Conservation (phyloP, 345 rosid genomes). For the Eucalyptus camaldulensis region DNA sequence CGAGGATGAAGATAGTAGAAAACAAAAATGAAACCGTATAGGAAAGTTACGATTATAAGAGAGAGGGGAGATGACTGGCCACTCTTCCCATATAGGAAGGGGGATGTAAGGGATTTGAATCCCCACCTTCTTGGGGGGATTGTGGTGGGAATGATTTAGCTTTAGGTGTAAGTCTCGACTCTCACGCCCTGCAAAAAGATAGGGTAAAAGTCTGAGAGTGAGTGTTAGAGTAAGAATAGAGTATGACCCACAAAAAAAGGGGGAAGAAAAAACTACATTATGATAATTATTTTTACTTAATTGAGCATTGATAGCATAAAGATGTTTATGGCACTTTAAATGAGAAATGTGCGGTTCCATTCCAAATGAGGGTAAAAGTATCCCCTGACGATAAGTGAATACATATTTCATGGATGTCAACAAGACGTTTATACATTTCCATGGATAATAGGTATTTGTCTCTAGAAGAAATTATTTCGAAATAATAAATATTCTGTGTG, state of each 20-base stretch:
- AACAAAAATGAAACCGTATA: neutral
- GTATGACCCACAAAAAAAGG: accelerated
- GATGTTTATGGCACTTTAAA: neutral
- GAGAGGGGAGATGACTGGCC: neutral
- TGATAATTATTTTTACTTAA: neutral
- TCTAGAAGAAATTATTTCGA: neutral
- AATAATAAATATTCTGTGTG: neutral
- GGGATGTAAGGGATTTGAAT: too few species aligned
- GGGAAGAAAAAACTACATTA: too few species aligned
- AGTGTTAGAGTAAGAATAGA: too few species aligned
- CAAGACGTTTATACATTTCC: neutral
- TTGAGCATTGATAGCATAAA: neutral
- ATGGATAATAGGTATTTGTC: neutral
- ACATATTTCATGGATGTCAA: neutral
- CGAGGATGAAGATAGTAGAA: neutral
- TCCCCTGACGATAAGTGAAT: neutral
- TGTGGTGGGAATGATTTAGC: too few species aligned
- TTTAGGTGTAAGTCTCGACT: too few species aligned
- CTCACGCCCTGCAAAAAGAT: accelerated
- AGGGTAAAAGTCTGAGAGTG: accelerated
- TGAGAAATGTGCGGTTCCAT: neutral
- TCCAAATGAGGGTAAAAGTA: neutral
- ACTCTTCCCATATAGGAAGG: too few species aligned
- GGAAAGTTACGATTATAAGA: neutral
- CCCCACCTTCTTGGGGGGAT: too few species aligned